Base-by-base conservation (phyloP, 192 early-diverging fungal genomes). In the Coemansia asiatica region DNA sequence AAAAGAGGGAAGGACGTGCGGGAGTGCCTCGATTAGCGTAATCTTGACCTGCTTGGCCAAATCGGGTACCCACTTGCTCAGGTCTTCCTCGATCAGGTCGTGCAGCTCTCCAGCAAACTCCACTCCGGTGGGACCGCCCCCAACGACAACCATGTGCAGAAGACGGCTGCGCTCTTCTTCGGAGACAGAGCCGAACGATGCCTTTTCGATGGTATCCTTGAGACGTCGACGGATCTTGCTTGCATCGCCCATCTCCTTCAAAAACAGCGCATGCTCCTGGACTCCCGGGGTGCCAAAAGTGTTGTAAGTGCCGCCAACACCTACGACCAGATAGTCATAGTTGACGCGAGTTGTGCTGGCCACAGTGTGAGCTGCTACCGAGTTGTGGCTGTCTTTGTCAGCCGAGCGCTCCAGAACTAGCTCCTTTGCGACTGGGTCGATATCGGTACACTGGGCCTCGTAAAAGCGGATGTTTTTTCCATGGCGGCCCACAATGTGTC, bases 281-380 rank as follows among this genome's bases (percentile, higher is more conserved):
- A 94, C 94, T 12, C 94, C 94, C 0, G 87, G 87, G 35, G 91
- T 94, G 29, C 85, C 87, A 82, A 94, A 94, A 0, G 92, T 96
- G 73, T 94, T 94, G 31, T 85, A 84, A 29, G 88, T 85, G 35
- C 89, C 89, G 21, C 94, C 94, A 9, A 90, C 89, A 16, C 89
- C 83, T 22, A 96, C 89, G 53, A 96, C 89, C 26, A 96, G 67
- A 51, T 90, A 89, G 70, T 94, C 93, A 75, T 91, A 95, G 16
- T 75, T 66, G 46, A 95, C 55, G 28, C 63, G 67, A 2, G 66
- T 63, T 0, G 63, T 55, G 36, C 36, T 44, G 29, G 19, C 8
- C 10, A 29, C 16, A 76, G 29, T 76, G 69, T n/a, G 68, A 75
- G 16, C 88, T 87, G 57, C 86, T 85, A 63, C 91, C 73, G 21